phyloP scores from a whole-genome alignment of 805 yeast species.

The Isabelozyma gotoi region DNA sequence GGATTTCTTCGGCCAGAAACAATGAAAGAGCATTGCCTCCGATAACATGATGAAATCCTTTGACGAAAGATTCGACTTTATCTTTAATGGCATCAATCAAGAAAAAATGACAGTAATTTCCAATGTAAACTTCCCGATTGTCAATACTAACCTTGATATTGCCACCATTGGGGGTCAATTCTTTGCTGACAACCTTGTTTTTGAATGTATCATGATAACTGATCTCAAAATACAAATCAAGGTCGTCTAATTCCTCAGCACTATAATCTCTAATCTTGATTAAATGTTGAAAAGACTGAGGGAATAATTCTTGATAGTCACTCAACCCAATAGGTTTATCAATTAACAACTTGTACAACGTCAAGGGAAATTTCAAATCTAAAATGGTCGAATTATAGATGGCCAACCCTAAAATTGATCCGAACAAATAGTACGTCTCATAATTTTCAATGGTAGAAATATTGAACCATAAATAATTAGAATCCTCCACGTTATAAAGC shows the following conservation, averaged over 20 bases:
- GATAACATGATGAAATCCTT: conserved; percentile 74
- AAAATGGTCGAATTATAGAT: conserved; percentile 86
- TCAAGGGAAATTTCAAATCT: conserved; percentile 74
- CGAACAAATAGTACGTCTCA: conserved; percentile 73
- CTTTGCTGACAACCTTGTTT: conserved; percentile 43
- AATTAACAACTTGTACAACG: conserved; percentile 73
- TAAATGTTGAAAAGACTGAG: conserved; percentile 51
- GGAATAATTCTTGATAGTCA: conserved; percentile 70
- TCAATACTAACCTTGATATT: conserved; percentile 51
- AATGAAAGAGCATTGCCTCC: conserved; percentile 80
- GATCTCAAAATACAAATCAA: conserved; percentile 61
- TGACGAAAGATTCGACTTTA: conserved; percentile 58
- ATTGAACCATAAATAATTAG: conserved; percentile 76
- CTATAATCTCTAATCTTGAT: conserved; percentile 24
- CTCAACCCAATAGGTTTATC: conserved; percentile 52
- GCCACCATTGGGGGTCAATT: conserved; percentile 61
- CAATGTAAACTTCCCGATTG: conserved; percentile 62
- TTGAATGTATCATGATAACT: conserved; percentile 48
- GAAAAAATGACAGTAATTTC: conserved; percentile 59
- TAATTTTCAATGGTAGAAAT: conserved; percentile 40
- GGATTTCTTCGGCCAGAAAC: conserved; percentile 81
- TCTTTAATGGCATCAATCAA: conserved; percentile 52
- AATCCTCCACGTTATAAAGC: conserved; percentile 65
- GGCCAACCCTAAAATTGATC: conserved; percentile 86
- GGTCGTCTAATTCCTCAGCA: conserved; percentile 35